phyloP scores from a whole-genome alignment of 1,139 yeast species.

The Kodamaea anthophila region DNA sequence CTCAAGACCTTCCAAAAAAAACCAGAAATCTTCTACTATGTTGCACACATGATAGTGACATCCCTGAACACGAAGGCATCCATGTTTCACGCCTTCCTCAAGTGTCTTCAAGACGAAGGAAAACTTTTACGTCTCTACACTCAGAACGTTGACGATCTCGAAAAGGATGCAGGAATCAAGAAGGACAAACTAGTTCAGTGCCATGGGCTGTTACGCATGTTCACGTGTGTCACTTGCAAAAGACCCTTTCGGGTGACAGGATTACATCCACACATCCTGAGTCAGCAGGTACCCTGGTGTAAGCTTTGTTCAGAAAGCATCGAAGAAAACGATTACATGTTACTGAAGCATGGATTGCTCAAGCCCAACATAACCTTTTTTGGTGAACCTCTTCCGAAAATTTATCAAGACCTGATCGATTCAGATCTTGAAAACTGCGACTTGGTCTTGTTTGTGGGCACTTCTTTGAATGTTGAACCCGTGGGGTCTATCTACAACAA shows the following conservation, averaged over 20 bases:
- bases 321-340: constrained; percentile 12
- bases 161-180: constrained; percentile 74
- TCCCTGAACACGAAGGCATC: constrained; percentile 57
- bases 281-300: constrained; percentile 63
- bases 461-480: constrained; percentile 91
- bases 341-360: constrained; percentile 43
- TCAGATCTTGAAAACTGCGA: constrained; percentile 47
- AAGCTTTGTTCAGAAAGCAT: constrained; percentile 50
- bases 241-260: constrained; percentile 60
- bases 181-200: constrained; percentile 78
- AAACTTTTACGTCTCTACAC: constrained; percentile 85
- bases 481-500: constrained; percentile 84
- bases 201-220: constrained; percentile 92
- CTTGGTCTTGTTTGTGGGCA: constrained; percentile 79
- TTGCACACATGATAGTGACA: constrained; percentile 84
- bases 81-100: constrained; percentile 82
- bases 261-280: constrained; percentile 57
- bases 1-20: constrained; percentile 64
- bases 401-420: constrained; percentile 13
- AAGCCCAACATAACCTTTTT: constrained; percentile 96
- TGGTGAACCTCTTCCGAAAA: constrained; percentile 74
- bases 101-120: constrained; percentile 65
- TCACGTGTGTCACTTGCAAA: constrained; percentile 79
- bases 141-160: constrained; percentile 91
- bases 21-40: constrained; percentile 77